These are phyloP conservation scores for Cryptococcus amylolentus DNA, from an alignment of 1,284 basidiomycete species.

Conservation along the genomic window DNA sequence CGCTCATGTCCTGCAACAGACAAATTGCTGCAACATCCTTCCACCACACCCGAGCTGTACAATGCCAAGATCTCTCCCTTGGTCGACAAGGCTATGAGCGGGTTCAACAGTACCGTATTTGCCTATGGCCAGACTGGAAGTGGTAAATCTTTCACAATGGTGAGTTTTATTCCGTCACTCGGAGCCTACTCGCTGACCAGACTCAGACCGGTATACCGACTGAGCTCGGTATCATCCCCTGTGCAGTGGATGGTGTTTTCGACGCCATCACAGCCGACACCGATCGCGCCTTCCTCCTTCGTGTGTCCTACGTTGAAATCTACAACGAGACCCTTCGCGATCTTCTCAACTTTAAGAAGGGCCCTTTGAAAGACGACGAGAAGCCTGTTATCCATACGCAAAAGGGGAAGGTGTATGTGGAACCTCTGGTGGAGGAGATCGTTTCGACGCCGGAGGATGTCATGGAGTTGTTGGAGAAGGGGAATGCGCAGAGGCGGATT, in stretches of 20 bases:
- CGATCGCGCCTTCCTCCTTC: conserved; percentile 50
- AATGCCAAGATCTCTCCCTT: conserved; percentile 52
- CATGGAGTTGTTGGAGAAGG: conserved; percentile 51
- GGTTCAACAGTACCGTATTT: conserved; percentile 58
- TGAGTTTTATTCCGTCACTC: conserved; percentile 9
- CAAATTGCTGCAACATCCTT: conserved; percentile 48
- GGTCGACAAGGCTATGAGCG: conserved; percentile 55
- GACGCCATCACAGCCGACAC: conserved; percentile 50
- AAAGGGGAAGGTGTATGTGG: conserved; percentile 52
- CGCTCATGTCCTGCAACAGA: conserved; percentile 24
- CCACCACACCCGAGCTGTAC: conserved; percentile 51
- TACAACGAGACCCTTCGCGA: conserved; percentile 60
- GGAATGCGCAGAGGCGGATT: conserved; percentile 53
- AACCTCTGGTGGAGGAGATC: conserved; percentile 54
- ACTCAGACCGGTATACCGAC: conserved; percentile 47
- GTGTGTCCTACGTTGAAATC: conserved; percentile 59
- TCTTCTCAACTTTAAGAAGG: conserved; percentile 48
- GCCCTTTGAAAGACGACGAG: conserved; percentile 35
- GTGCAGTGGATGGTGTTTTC: conserved; percentile 57
- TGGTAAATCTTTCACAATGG: conserved; percentile 53
- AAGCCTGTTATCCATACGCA: conserved; percentile 44
- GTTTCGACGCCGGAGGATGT: conserved; percentile 55
- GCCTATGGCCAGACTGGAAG: conserved; percentile 53
- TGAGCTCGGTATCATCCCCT: conserved; percentile 57
- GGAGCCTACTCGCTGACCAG: not conserved